phyloP scores from a whole-genome alignment of 2,329 filamentous ascomycete species.

The Plenodomus biglobosus region DNA sequence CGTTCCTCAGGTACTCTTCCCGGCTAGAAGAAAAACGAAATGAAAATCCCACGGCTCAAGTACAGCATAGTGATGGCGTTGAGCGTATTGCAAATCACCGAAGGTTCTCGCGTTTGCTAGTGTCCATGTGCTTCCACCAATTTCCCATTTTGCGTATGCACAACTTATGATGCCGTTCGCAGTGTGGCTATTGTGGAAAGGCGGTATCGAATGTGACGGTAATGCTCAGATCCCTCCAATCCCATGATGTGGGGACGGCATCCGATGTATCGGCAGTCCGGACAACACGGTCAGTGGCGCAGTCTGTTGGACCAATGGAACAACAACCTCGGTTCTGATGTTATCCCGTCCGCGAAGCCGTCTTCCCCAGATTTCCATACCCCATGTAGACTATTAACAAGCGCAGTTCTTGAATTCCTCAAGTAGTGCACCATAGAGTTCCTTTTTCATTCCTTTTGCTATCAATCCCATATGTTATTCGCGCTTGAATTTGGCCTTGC shows the following conservation, averaged over 20 bases:
- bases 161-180: no score
- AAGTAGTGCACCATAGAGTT: not conserved
- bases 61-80: conserved; percentile 40
- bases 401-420: not conserved
- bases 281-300: not conserved
- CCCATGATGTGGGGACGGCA: not conserved
- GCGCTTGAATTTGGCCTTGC: not conserved
- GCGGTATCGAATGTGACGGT: not conserved
- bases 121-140: no score
- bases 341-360: conserved; percentile 10
- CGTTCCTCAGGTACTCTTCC: conserved; percentile 42
- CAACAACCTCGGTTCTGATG: conserved; percentile 35
- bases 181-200: no score
- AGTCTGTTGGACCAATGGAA: conserved; percentile 10
- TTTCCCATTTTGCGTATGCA: no score
- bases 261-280: conserved; percentile 5
- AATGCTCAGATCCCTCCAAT: not conserved
- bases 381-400: conserved; percentile 1
- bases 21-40: conserved; percentile 44
- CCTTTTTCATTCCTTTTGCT: not conserved
- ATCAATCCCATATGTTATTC: not conserved
- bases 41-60: conserved; percentile 43
- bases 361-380: conserved; percentile 23
- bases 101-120: conserved; percentile 8
- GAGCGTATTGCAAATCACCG: conserved; percentile 31